phyloP scores from a whole-genome alignment of 108 stramenopile genomes.

The Aureococcus anophagefferens region DNA sequence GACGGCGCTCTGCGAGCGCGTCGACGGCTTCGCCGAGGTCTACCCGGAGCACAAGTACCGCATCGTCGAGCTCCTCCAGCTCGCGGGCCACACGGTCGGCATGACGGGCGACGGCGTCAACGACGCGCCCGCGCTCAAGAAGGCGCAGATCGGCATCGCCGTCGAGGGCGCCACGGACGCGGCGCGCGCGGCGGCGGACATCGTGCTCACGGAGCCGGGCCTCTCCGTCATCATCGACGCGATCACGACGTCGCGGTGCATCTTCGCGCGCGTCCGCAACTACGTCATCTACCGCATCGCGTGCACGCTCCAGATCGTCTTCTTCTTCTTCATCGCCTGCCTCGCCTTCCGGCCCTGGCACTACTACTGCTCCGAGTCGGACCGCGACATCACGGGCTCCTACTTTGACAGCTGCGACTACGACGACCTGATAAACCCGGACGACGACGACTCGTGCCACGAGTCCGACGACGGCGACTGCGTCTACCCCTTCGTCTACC shows the following conservation, averaged over 20 bases:
- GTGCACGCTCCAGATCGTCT: constrained; percentile 58
- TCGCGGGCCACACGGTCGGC: constrained; percentile 32
- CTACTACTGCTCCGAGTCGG: constrained; percentile 27
- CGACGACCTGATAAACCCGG: too few relatives aligned
- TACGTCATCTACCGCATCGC: constrained; percentile 42
- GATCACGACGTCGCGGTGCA: constrained; percentile 40
- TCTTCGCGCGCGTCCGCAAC: constrained; percentile 22
- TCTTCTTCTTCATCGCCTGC: constrained; percentile 68
- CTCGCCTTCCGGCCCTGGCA: constrained; percentile 43
- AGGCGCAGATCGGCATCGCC: constrained; percentile 62
- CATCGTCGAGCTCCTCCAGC: constrained; percentile 48
- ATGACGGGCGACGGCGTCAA: constrained; percentile 69
- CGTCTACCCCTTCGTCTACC: background rate
- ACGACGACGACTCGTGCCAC: too few relatives aligned
- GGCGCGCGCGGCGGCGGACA: constrained; percentile 58
- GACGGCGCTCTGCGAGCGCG: constrained; percentile 10
- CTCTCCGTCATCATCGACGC: constrained; percentile 51
- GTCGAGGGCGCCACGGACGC: constrained; percentile 64
- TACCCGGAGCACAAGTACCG: constrained; percentile 71
- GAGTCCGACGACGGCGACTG: too few relatives aligned
- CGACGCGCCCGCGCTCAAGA: constrained; percentile 64
- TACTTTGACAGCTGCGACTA: background rate
- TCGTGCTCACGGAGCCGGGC: constrained; percentile 56
- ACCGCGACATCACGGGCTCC: constrained; percentile 33
- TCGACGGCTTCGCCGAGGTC: constrained; percentile 52